A percentile compares a stretch with the other conserved stretches of the same genome.
phyloP scores from a whole-genome alignment of 2,329 filamentous ascomycete species.

The Chalaropsis ovoidea region DNA sequence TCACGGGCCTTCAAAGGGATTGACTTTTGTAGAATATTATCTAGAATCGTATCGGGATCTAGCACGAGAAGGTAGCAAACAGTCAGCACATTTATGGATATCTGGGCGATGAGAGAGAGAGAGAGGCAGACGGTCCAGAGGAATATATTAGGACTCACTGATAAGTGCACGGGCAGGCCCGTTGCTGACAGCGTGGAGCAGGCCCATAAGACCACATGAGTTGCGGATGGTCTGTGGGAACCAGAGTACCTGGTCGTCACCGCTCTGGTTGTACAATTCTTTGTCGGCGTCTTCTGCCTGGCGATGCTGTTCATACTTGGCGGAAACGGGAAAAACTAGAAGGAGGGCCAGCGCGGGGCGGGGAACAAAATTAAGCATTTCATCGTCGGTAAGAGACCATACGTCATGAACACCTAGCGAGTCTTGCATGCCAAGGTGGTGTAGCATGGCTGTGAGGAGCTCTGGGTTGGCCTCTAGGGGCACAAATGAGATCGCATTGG shows the following conservation, averaged over 20 bases:
- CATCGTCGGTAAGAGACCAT: conserved; percentile 77
- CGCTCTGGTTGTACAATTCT: conserved; percentile 56
- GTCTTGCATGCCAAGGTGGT: conserved; percentile 72
- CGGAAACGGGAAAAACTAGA: conserved; percentile 79
- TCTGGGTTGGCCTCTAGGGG: conserved; percentile 68
- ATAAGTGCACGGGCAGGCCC: conserved; percentile 58
- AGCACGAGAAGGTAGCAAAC: not conserved
- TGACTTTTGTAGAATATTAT: conserved; percentile 57
- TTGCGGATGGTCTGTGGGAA: conserved; percentile 92
- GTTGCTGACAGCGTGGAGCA: conserved; percentile 75
- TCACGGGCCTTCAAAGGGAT: conserved; percentile 55
- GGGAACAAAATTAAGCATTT: conserved; percentile 76
- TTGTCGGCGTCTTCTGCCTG: conserved; percentile 58
- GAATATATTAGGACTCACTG: conserved; percentile 32
- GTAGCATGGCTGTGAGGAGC: conserved; percentile 74
- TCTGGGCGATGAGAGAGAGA: not conserved
- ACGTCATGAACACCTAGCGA: conserved; percentile 77
- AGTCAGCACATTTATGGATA: not conserved
- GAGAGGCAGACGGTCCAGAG: not conserved
- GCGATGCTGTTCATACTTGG: conserved; percentile 68
- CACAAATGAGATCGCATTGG: conserved; percentile 37
- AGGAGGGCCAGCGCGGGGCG: conserved; percentile 80
- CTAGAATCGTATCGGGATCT: conserved; percentile 48
- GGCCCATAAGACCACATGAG: conserved; percentile 80
- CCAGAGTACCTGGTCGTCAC: conserved; percentile 70